phyloP scores from a whole-genome alignment of 2,329 filamentous ascomycete genomes.

The Chaetomium strumarium region DNA sequence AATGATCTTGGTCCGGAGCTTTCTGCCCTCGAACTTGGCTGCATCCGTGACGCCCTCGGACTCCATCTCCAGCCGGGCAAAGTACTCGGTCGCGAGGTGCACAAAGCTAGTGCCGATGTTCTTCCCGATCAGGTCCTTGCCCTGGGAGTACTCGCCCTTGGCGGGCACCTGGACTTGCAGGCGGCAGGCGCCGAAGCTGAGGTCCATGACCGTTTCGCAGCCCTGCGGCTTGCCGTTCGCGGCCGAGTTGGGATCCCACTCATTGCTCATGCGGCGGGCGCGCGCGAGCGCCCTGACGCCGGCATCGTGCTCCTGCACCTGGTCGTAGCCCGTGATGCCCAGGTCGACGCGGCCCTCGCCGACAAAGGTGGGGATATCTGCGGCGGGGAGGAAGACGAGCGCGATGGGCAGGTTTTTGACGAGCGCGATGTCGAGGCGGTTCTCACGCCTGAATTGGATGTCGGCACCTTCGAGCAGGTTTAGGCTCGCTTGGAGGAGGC shows the following conservation, averaged over 20 bases:
- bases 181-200: slow-evolving; percentile 86
- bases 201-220: slow-evolving; percentile 81
- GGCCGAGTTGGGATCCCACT: slow-evolving; percentile 34
- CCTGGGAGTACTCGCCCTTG: slow-evolving; percentile 64
- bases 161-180: slow-evolving; percentile 95
- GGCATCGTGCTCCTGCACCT: slow-evolving; percentile 85
- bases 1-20: slow-evolving; percentile 80
- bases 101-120: slow-evolving; percentile 97
- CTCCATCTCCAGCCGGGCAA: slow-evolving; percentile 65
- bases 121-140: slow-evolving; percentile 78
- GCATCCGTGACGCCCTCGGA: slow-evolving; percentile 36
- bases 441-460: slow-evolving; percentile 93
- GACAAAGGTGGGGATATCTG: slow-evolving; percentile 96
- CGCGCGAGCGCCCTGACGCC: slow-evolving; percentile 45
- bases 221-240: slow-evolving; percentile 45
- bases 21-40: slow-evolving; percentile 34
- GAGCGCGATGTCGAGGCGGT: slow-evolving; percentile 91
- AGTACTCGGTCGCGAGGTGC: slow-evolving; percentile 75
- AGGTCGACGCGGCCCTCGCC: slow-evolving; percentile 90
- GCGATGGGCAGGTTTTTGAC: slow-evolving; percentile 96
- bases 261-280: slow-evolving; percentile 43
- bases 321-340: slow-evolving; percentile 90
- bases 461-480: slow-evolving; percentile 91
- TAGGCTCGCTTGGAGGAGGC: slow-evolving; percentile 79
- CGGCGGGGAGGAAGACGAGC: slow-evolving; percentile 92